Conservation (phyloP, 2,329 filamentous ascomycete genomes). For the Aspergillus tanneri region DNA sequence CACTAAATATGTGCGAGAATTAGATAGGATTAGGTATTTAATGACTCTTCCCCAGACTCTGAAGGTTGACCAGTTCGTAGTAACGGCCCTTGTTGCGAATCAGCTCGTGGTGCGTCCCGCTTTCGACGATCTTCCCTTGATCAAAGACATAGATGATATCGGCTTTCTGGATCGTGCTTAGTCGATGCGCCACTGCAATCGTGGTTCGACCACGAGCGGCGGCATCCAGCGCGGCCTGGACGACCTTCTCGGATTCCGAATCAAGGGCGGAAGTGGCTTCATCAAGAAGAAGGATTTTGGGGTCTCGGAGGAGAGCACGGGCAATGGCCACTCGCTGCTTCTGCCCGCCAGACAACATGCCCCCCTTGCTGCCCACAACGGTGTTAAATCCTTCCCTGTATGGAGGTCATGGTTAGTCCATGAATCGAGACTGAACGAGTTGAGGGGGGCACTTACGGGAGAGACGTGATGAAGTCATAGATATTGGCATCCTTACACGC, state of each 20-base stretch:
- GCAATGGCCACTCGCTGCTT: conserved; percentile 95
- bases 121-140: conserved; percentile 79
- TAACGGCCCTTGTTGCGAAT: conserved; percentile 71
- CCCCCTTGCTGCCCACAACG: conserved; percentile 81
- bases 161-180: conserved; percentile 91
- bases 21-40: conserved; percentile 15
- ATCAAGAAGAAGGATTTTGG: conserved; percentile 79
- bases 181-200: conserved; percentile 87
- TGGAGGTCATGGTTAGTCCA: not conserved
- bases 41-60: conserved; percentile 66
- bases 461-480: conserved; percentile 83
- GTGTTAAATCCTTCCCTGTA: conserved; percentile 74
- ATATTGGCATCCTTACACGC: conserved; percentile 91
- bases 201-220: conserved; percentile 84
- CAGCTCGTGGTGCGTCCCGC: conserved; percentile 73
- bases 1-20: conserved; percentile 1
- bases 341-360: conserved; percentile 83
- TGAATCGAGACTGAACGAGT: not conserved
- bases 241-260: conserved; percentile 52
- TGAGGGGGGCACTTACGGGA: conserved; percentile 56
- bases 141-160: conserved; percentile 98
- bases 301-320: conserved; percentile 83
- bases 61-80: conserved; percentile 74
- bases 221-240: conserved; percentile 72
- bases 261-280: conserved; percentile 64